A percentile compares a stretch with the other conserved stretches of the same genome.
Conservation (phyloP, 768 basidiomycete species). For the Phaeotremella fagi region DNA sequence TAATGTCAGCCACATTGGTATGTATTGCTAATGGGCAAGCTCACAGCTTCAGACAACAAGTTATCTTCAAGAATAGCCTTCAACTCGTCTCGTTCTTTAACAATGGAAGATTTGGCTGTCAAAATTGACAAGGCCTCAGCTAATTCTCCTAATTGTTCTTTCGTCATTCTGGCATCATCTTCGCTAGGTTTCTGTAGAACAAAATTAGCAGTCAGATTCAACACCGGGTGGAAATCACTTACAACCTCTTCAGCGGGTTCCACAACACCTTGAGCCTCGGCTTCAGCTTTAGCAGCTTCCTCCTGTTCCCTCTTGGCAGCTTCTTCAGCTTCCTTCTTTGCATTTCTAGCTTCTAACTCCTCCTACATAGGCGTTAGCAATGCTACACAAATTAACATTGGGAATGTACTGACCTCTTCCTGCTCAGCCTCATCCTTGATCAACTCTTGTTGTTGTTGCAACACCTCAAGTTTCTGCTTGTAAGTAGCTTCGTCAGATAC, state of each 20-base stretch:
- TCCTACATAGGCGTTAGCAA: too few relatives aligned
- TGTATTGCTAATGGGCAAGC: conserved; percentile 37
- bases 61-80: conserved; percentile 91
- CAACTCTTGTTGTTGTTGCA: conserved; percentile 97
- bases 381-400: too few relatives aligned
- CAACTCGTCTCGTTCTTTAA: conserved; percentile 92
- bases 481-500: conserved; percentile 87
- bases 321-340: conserved; percentile 79
- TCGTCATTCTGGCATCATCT: conserved; percentile 85
- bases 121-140: conserved; percentile 84
- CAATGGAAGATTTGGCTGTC: conserved; percentile 86
- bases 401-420: conserved; percentile 69
- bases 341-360: conserved; percentile 58
- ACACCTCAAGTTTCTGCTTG: conserved; percentile 95
- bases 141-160: conserved; percentile 90
- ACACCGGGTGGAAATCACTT: conserved; percentile 4
- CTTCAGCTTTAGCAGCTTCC: conserved; percentile 32
- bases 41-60: conserved; percentile 76
- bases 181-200: conserved; percentile 11
- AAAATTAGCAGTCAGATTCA: conserved; percentile 1
- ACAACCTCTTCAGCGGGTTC: conserved; percentile 10
- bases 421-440: conserved; percentile 99
- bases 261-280: conserved; percentile 31
- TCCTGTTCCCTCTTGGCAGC: conserved; percentile 58
- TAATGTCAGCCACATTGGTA: conserved; percentile 50